Percentiles rank a stretch among this genome's conserved stretches.
Evolutionary conservation across 352 stramenopile genomes (phyloP).

Genomic region (Phytopythium helicoides): DNA sequence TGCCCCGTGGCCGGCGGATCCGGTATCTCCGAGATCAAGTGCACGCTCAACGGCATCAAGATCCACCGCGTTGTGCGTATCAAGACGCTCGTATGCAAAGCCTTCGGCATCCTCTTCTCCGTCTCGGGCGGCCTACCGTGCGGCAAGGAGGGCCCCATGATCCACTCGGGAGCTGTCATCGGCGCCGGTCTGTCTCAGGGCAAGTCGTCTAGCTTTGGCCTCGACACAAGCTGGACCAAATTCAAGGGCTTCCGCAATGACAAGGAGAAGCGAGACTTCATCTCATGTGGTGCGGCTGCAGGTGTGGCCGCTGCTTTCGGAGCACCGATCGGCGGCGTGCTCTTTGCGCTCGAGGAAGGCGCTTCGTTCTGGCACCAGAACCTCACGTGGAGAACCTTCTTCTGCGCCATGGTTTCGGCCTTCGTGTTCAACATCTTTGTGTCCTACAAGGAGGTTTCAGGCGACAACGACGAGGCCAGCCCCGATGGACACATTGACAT

Average conservation of each 20-base stretch:
- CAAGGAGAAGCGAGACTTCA: constrained; percentile 86
- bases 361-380: constrained; percentile 86
- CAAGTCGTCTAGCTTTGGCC: constrained; percentile 68
- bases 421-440: constrained; percentile 83
- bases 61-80: constrained; percentile 75
- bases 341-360: constrained; percentile 84
- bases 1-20: constrained; percentile 95
- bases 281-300: constrained; percentile 82
- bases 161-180: constrained; percentile 85
- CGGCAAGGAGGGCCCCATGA: constrained; percentile 92
- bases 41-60: constrained; percentile 91
- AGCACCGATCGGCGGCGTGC: constrained; percentile 85
- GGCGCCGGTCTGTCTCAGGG: constrained; percentile 73
- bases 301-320: constrained; percentile 90
- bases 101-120: constrained; percentile 84
- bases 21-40: constrained; percentile 93
- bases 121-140: constrained; percentile 84
- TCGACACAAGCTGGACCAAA: constrained; percentile 83
- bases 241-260: constrained; percentile 90
- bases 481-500: constrained; percentile 51
- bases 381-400: constrained; percentile 82
- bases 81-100: constrained; percentile 85
- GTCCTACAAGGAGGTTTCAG: constrained; percentile 61
- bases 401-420: constrained; percentile 85
- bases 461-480: constrained; percentile 20